Evolutionary conservation across 2,329 filamentous ascomycete species (phyloP).

Genomic region (Colletotrichum caudatum): DNA sequence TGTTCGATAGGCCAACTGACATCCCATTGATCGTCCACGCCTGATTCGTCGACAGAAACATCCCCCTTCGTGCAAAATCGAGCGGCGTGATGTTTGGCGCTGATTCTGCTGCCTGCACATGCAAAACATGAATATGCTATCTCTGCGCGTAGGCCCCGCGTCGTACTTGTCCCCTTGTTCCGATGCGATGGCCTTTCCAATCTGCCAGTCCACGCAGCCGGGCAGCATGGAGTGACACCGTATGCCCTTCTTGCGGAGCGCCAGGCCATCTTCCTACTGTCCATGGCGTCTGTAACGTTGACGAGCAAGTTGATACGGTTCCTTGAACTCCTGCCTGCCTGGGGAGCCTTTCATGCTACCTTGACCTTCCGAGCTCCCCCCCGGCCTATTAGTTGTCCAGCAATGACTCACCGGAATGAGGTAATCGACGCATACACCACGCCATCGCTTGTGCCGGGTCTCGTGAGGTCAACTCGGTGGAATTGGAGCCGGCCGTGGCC

Average conservation of each 20-base stretch:
- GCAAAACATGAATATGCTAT: slow-evolving; percentile 49
- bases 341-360: background rate
- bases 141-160: slow-evolving; percentile 44
- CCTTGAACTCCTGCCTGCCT: slow-evolving; percentile 2
- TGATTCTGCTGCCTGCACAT: slow-evolving; percentile 44
- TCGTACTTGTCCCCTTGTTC: slow-evolving; percentile 45
- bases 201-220: slow-evolving; percentile 48
- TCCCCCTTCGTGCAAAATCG: slow-evolving; percentile 52
- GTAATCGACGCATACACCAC: slow-evolving; percentile 24
- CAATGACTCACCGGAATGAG: slow-evolving; percentile 18
- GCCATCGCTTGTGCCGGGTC: slow-evolving; percentile 48
- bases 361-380: too few species aligned
- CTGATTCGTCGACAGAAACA: slow-evolving; percentile 53
- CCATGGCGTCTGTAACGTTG: slow-evolving; percentile 59
- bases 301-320: slow-evolving; percentile 55
- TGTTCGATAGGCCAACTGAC: slow-evolving; percentile 52
- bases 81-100: slow-evolving; percentile 46
- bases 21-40: slow-evolving; percentile 51
- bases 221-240: slow-evolving; percentile 48
- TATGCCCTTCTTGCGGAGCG: slow-evolving; percentile 57
- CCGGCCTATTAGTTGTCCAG: too few species aligned
- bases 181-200: slow-evolving; percentile 46
- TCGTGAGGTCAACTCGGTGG: slow-evolving; percentile 49
- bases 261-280: slow-evolving; percentile 61
- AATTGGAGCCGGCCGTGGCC: slow-evolving; percentile 51